A percentile compares a stretch with the other conserved stretches of the same genome.
Conservation (phyloP, 2,329 filamentous ascomycete genomes). For the Fusarium vanettenii region DNA sequence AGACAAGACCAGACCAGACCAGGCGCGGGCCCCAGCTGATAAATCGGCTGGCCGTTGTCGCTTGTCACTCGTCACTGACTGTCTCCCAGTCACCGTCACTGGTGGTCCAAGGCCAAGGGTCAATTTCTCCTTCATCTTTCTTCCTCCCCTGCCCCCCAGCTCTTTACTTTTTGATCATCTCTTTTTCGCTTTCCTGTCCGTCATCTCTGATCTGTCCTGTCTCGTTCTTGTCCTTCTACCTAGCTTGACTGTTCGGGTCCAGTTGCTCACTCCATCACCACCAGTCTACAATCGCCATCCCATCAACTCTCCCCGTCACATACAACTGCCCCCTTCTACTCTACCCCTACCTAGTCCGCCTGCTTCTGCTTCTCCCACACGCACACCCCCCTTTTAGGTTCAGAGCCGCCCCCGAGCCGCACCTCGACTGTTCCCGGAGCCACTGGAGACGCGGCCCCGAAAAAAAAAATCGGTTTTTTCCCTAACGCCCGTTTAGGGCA, state of each 20-base stretch:
- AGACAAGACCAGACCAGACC: not conserved
- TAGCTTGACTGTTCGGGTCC: constrained; percentile 12
- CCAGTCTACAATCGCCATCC: constrained; percentile 8
- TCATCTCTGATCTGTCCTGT: constrained; percentile 4
- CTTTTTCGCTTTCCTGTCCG: not conserved
- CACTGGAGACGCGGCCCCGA: constrained; percentile 40
- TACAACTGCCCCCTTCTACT: not conserved
- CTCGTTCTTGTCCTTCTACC: constrained; percentile 27
- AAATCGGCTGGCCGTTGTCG: constrained; percentile 43
- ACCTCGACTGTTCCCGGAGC: constrained; percentile 32
- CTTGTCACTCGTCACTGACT: constrained; percentile 34
- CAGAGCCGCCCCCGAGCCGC: constrained; percentile 26
- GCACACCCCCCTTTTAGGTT: constrained; percentile 31
- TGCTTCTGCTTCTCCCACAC: constrained; percentile 2
- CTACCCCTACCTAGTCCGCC: constrained; percentile 1
- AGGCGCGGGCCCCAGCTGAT: constrained; percentile 36
- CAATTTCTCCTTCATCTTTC: constrained; percentile 33
- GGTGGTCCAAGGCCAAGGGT: constrained; percentile 30
- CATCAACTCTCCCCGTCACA: not conserved
- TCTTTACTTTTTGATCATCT: constrained; percentile 2
- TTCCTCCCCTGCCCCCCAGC: constrained; percentile 5
- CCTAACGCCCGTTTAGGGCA: constrained; percentile 50
- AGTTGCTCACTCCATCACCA: constrained; percentile 6
- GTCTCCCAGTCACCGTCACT: constrained; percentile 20
- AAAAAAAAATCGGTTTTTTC: constrained; percentile 44